Conservation (phyloP, 306 rosid species). For the Vigna hirtella region DNA sequence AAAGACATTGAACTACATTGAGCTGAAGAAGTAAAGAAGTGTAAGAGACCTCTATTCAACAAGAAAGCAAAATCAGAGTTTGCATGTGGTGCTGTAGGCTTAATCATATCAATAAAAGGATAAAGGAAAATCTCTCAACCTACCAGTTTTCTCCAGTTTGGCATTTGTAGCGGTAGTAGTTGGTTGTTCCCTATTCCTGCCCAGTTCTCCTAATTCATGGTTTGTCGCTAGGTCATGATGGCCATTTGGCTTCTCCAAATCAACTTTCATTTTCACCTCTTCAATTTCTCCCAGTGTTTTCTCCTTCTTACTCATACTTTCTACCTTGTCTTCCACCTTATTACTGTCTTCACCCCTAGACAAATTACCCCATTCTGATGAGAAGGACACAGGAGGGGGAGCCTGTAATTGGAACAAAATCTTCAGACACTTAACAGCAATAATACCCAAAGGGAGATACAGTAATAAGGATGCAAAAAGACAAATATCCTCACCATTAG, state of each 20-base stretch:
- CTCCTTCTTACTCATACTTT: conserved; percentile 34
- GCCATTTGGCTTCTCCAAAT: conserved; percentile 39
- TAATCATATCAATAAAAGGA: background rate
- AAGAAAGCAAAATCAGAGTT: conserved; percentile 14
- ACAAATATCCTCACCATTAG: conserved; percentile 59
- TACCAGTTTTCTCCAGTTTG: conserved; percentile 53
- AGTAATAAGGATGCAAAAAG: conserved; percentile 3
- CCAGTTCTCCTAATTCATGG: conserved; percentile 27
- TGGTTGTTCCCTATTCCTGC: conserved; percentile 33
- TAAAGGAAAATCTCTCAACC: background rate
- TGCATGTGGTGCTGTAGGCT: background rate
- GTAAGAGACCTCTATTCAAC: conserved; percentile 12
- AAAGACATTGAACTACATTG: conserved; percentile 43
- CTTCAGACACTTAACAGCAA: conserved; percentile 39
- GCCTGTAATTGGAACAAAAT: conserved; percentile 48
- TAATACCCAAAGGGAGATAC: conserved; percentile 11
- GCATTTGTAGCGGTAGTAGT: conserved; percentile 33
- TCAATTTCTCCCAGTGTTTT: conserved; percentile 27
- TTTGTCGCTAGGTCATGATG: background rate
- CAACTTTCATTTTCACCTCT: conserved; percentile 45
- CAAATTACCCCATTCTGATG: conserved; percentile 40
- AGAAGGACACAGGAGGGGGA: conserved; percentile 55
- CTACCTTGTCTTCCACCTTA: conserved; percentile 45
- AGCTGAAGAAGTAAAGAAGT: conserved; percentile 34
- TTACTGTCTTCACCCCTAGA: conserved; percentile 22